Percentiles rank a stretch among this genome's conserved stretches.
These are phyloP conservation scores for Calamus simplicifolius DNA, from an alignment of 176 grass and related monocot genomes.

Conservation along the genomic window DNA sequence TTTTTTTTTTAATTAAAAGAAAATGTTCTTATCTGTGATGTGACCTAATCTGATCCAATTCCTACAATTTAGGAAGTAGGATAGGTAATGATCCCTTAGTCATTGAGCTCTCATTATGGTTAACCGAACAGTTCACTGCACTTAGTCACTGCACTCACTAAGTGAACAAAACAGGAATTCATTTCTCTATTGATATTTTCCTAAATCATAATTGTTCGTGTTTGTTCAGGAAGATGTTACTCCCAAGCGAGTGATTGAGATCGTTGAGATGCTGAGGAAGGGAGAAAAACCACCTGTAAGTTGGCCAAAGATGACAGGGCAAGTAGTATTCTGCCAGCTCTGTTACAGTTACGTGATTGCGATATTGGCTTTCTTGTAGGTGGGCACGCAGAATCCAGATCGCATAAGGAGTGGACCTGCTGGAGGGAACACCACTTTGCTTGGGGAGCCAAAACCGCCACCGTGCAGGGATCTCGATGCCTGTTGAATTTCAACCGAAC, in stretches of 20 bases:
- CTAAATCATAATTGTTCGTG: too few relatives aligned
- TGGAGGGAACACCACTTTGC: conserved; percentile 76
- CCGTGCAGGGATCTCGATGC: conserved; percentile 91
- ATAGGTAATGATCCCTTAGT: too few relatives aligned
- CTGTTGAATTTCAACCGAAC: conserved; percentile 50
- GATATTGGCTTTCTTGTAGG: conserved; percentile 26
- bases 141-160: too few relatives aligned
- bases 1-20: too few relatives aligned
- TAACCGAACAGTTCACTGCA: too few relatives aligned
- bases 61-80: too few relatives aligned
- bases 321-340: background rate
- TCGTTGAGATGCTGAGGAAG: conserved; percentile 88
- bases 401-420: conserved; percentile 69
- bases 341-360: background rate
- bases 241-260: conserved; percentile 73
- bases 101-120: too few relatives aligned
- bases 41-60: too few relatives aligned
- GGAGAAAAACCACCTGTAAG: conserved; percentile 80
- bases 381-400: conserved; percentile 73
- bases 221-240: conserved; percentile 73
- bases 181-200: too few relatives aligned
- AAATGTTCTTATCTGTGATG: too few relatives aligned
- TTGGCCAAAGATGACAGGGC: conserved; percentile 1
- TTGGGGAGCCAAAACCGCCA: conserved; percentile 54
- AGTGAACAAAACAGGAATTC: too few relatives aligned